Evolutionary conservation across 73 alveolate species (phyloP).

Genomic region (Paramecium caudatum): DNA sequence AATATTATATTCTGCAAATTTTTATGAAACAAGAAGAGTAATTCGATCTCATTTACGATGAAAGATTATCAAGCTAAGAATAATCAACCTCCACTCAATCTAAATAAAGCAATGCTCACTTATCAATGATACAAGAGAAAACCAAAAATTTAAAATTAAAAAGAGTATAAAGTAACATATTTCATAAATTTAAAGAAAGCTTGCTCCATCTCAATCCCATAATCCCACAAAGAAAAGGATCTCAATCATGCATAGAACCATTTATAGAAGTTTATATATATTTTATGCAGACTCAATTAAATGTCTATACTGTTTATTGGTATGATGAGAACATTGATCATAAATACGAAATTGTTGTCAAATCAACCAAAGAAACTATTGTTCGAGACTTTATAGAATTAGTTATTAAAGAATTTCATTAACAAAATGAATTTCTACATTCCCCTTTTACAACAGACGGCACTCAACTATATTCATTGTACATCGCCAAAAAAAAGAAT

Average conservation of each 20-base stretch:
- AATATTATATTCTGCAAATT: background rate
- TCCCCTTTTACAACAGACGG: constrained; percentile 28
- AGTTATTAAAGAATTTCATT: constrained; percentile 38
- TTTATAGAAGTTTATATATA: too few relatives aligned
- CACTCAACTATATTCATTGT: background rate
- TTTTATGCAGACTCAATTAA: too few relatives aligned
- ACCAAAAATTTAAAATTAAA: constrained; percentile 18
- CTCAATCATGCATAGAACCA: constrained; percentile 43
- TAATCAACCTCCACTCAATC: constrained; percentile 8
- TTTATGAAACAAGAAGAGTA: background rate
- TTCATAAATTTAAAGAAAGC: constrained; percentile 10
- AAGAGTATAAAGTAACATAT: background rate
- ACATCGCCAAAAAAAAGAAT: constrained; percentile 31
- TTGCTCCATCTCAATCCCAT: background rate
- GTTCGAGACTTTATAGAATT: background rate
- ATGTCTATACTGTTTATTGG: constrained; percentile 3
- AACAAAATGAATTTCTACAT: background rate
- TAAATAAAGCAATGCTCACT: background rate
- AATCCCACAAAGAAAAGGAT: constrained; percentile 24
- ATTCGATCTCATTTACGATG: background rate
- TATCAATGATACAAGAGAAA: background rate
- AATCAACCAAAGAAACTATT: constrained; percentile 10
- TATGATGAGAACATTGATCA: background rate
- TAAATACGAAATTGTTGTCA: background rate
- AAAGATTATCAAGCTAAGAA: background rate